Conservation (phyloP, 352 stramenopile species). For the Pythium brachiatum region DNA sequence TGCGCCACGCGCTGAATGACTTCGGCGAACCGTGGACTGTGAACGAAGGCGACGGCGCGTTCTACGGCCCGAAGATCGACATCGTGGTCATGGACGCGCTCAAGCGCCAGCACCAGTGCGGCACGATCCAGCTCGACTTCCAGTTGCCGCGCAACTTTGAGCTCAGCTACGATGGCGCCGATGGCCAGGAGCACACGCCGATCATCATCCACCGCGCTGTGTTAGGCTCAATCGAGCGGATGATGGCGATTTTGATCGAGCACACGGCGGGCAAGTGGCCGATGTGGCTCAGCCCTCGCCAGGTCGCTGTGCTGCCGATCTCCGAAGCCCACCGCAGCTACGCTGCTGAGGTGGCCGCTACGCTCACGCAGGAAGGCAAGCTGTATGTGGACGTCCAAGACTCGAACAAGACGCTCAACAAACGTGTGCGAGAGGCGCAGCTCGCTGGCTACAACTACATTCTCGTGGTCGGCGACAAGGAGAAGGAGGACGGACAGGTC, state of each 20-base stretch:
- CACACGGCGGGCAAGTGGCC: conserved; percentile 96
- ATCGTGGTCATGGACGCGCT: conserved; percentile 97
- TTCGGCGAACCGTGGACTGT: conserved; percentile 78
- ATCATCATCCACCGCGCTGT: conserved; percentile 98
- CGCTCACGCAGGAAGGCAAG: conserved; percentile 39
- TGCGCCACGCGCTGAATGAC: conserved; percentile 58
- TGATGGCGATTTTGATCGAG: conserved; percentile 98
- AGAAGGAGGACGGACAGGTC: conserved; percentile 47
- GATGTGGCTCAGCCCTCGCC: conserved; percentile 92
- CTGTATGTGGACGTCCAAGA: conserved; percentile 75
- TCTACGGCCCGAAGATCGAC: conserved; percentile 98
- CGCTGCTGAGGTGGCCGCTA: conserved; percentile 44
- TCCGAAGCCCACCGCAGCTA: conserved; percentile 64
- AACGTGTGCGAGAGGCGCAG: conserved; percentile 76
- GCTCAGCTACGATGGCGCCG: conserved; percentile 89
- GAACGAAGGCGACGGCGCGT: conserved; percentile 95
- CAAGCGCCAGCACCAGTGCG: conserved; percentile 96
- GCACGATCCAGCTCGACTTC: conserved; percentile 98
- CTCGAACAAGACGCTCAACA: conserved; percentile 83
- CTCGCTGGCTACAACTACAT: conserved; percentile 86
- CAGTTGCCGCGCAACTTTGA: conserved; percentile 97
- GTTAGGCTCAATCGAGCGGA: conserved; percentile 96
- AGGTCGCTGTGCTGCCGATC: conserved; percentile 74
- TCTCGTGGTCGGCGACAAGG: conserved; percentile 75
- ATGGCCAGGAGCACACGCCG: conserved; percentile 88